Evolutionary conservation across 345 rosid species (phyloP).

Genomic region (Orychophragmus violaceus): DNA sequence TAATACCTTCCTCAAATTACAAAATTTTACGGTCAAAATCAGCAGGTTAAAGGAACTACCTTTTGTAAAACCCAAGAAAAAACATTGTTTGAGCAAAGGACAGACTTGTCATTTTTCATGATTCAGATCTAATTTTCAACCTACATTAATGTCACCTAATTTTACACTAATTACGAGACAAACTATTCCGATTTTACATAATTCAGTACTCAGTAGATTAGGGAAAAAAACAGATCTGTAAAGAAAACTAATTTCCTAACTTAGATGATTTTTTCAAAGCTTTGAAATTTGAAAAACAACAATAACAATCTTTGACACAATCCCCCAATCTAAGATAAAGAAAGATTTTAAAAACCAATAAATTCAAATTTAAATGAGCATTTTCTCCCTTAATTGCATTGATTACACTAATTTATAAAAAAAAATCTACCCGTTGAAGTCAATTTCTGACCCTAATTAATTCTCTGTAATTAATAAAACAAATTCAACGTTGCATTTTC

Average conservation of each 20-base stretch:
- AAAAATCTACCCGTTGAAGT: not conserved
- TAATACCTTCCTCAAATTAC: not conserved
- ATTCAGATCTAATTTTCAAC: slow-evolving; percentile 19
- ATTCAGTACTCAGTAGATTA: not conserved
- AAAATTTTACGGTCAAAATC: slow-evolving; percentile 7
- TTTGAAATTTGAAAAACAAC: slow-evolving; percentile 12
- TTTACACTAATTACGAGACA: slow-evolving; percentile 9
- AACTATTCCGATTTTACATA: not conserved
- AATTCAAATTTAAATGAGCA: not conserved
- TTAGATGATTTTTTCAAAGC: not conserved
- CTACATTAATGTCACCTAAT: slow-evolving; percentile 21
- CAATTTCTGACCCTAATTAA: slow-evolving; percentile 1
- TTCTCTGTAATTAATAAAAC: not conserved
- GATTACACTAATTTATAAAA: not conserved
- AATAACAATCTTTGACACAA: not conserved
- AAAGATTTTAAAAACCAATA: not conserved
- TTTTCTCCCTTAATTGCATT: slow-evolving; percentile 19
- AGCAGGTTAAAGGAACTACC: slow-evolving; percentile 21
- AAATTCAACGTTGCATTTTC: slow-evolving; percentile 18
- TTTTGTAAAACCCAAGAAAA: slow-evolving; percentile 36
- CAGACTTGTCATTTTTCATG: slow-evolving; percentile 28
- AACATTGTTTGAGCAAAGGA: slow-evolving; percentile 35
- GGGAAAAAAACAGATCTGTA: too few relatives aligned
- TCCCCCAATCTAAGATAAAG: not conserved
- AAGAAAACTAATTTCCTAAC: not conserved